phyloP scores from a whole-genome alignment of 2,329 filamentous ascomycete species.

The Epichloe coenophiala region DNA sequence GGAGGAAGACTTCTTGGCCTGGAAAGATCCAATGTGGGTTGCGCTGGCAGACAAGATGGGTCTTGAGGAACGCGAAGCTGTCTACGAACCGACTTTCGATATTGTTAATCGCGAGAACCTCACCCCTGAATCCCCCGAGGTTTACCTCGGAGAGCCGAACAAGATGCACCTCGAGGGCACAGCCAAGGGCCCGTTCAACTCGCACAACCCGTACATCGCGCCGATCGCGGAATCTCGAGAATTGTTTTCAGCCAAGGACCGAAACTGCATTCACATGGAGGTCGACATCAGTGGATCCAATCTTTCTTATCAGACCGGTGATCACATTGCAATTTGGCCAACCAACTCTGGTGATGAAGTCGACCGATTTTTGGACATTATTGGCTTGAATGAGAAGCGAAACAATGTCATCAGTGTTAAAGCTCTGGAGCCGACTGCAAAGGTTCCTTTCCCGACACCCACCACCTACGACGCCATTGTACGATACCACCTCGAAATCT shows the following conservation, averaged over 20 bases:
- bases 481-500: slow-evolving; percentile 94
- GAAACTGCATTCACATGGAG: slow-evolving; percentile 95
- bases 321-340: slow-evolving; percentile 95
- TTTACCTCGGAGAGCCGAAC: slow-evolving; percentile 93
- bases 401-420: slow-evolving; percentile 78
- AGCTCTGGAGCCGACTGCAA: slow-evolving; percentile 84
- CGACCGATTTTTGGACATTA: slow-evolving; percentile 70
- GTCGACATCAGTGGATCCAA: slow-evolving; percentile 83
- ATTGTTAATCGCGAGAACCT: slow-evolving; percentile 66
- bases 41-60: slow-evolving; percentile 71
- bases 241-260: slow-evolving; percentile 74
- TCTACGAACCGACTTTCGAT: slow-evolving; percentile 86
- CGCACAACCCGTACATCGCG: slow-evolving; percentile 93
- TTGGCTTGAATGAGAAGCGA: slow-evolving; percentile 64
- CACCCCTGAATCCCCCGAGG: slow-evolving; percentile 61
- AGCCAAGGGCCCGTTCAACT: slow-evolving; percentile 81
- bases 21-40: slow-evolving; percentile 99
- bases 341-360: slow-evolving; percentile 89
- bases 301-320: slow-evolving; percentile 86
- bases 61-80: slow-evolving; percentile 85
- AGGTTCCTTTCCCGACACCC: slow-evolving; percentile 93
- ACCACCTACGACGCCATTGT: slow-evolving; percentile 90
- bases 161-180: slow-evolving; percentile 83
- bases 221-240: slow-evolving; percentile 85
- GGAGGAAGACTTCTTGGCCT: slow-evolving; percentile 98